Base-by-base conservation (phyloP, 148 eudicot species). In the Rhododendron kiyosumense region DNA sequence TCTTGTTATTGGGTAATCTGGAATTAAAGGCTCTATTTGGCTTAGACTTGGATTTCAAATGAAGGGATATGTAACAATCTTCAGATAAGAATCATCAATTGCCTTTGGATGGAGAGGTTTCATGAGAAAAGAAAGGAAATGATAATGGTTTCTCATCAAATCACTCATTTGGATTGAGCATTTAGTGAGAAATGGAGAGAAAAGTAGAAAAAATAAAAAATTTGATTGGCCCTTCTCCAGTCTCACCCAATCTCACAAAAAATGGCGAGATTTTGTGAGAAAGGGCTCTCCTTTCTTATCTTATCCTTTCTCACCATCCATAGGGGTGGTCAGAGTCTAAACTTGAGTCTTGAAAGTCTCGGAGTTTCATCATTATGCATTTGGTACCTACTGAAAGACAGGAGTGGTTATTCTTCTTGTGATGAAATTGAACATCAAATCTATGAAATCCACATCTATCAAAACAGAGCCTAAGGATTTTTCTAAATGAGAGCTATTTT, bases 1-100 rank as follows among this genome's bases (percentile, higher is more conserved):
- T 85, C 65, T 26, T 30, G 26, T 20, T 52, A 26, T 75, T 74
- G 49, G 85, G 79, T 32, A 57, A 18, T 82, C 75, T 63, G 82
- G 78, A 36, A 18, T 54, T 54, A 54, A 4, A 69, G 36, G 74
- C 36, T 69, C 73, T 24, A 3, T n/a, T 65, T 65, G 32, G 30
- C 34, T 11, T 28, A 10, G 15, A 65, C 10, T 0, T 63, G 28
- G 11, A 22, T 22, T 20, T 69, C 34, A 28, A 12, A 26, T 69
- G 34, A 26, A 69, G 32, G 74, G 18, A 69, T 69, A 2, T 28
- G 34, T 5, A 59, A 59, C 65, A 59, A 59, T 20, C 26, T 59
- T 22, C 26, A 5, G n/a, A 20, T 59, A 20, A 59, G 9, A 59
- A 59, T 54, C 57, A 54, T 54, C 59, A 54, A 17, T 54, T 15